A percentile compares a stretch with the other conserved stretches of the same genome.
Conservation (phyloP, 169 alveolate species). For the Plasmodium coatneyi region DNA sequence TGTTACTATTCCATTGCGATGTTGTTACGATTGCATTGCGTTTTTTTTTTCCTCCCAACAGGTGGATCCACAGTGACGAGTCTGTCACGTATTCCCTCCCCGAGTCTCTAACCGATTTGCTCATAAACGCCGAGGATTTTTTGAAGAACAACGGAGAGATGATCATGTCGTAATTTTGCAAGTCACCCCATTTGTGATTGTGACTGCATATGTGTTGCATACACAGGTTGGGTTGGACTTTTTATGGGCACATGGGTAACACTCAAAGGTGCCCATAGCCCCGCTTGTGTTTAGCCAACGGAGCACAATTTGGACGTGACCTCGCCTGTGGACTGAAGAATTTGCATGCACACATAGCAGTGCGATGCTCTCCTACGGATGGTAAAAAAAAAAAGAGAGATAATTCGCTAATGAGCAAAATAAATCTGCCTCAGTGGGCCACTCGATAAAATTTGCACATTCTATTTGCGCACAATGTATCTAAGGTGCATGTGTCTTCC, state of each 20-base stretch:
- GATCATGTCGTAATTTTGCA: background rate
- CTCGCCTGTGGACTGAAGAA: background rate
- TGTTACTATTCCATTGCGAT: background rate
- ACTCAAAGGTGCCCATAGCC: background rate
- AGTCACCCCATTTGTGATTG: background rate
- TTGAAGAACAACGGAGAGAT: background rate
- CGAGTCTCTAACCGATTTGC: constrained; percentile 12
- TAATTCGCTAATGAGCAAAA: background rate
- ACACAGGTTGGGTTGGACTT: background rate
- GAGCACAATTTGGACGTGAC: background rate
- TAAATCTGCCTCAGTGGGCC: background rate
- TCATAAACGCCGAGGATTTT: constrained; percentile 46
- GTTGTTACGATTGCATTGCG: too few species aligned
- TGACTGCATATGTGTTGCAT: background rate
- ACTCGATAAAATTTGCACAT: background rate
- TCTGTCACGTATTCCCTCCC: constrained; percentile 23
- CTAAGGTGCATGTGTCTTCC: background rate
- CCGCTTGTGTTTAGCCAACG: background rate
- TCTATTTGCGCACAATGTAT: background rate
- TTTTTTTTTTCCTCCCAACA: background rate
- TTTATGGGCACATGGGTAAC: background rate
- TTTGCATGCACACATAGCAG: background rate
- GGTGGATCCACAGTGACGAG: constrained; percentile 41
- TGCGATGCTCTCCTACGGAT: background rate
- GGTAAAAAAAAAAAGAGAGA: background rate